Percentiles rank a stretch among this genome's conserved stretches.
phyloP scores from a whole-genome alignment of 2,329 filamentous ascomycete genomes.

The Fusarium newnesense region DNA sequence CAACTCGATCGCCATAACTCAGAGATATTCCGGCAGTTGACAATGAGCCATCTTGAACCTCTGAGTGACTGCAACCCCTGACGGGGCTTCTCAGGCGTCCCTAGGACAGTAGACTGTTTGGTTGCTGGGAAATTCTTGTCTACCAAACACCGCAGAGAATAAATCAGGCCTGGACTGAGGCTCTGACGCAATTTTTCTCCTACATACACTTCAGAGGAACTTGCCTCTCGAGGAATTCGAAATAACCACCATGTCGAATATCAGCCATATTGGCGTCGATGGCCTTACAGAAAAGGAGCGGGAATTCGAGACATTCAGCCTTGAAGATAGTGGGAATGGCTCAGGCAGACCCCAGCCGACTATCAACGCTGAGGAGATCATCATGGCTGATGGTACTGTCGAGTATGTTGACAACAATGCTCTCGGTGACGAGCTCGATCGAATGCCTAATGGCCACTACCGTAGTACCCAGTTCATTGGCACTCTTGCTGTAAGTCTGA shows the following conservation, averaged over 20 bases:
- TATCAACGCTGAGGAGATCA: constrained; percentile 43
- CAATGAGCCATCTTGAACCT: background rate
- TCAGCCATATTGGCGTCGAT: background rate
- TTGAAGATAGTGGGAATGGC: background rate
- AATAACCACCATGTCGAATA: background rate
- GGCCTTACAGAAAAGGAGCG: constrained; percentile 3
- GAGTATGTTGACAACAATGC: constrained; percentile 55
- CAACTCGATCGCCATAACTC: background rate
- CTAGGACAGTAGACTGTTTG: no score
- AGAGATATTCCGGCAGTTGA: background rate
- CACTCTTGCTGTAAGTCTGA: constrained; percentile 48
- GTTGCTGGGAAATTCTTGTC: background rate
- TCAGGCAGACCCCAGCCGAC: constrained; percentile 15
- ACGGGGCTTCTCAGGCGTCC: background rate
- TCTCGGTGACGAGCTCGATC: constrained; percentile 53
- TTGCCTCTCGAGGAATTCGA: background rate
- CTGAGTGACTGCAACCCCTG: background rate
- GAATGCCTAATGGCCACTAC: constrained; percentile 56
- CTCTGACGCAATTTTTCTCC: background rate
- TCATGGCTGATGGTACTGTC: constrained; percentile 54
- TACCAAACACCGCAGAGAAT: background rate
- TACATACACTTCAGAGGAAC: background rate
- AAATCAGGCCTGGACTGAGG: constrained; percentile 12
- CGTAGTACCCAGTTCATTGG: constrained; percentile 53
- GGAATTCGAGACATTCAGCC: background rate